Evolutionary conservation across 1,284 basidiomycete species (phyloP).

Genomic region (Apiotrichum brassicae): DNA sequence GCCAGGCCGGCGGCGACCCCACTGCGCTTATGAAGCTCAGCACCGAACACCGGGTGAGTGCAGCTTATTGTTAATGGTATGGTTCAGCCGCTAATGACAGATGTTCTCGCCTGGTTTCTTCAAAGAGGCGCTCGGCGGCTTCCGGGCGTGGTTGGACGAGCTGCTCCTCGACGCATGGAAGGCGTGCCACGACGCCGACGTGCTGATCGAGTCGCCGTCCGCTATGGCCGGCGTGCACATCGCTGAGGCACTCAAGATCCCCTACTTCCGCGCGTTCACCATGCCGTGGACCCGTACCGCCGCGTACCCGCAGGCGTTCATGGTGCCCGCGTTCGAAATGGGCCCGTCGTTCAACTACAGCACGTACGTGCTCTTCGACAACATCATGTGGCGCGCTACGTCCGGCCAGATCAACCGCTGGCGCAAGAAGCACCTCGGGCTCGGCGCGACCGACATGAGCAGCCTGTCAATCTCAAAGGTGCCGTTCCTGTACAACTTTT

Average conservation of each 20-base stretch:
- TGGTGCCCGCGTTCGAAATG: constrained; percentile 51
- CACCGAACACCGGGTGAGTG: constrained; percentile 50
- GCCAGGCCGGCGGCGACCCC: constrained; percentile 69
- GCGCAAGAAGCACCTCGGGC: constrained; percentile 55
- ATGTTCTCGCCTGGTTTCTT: constrained; percentile 81
- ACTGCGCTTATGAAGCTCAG: constrained; percentile 56
- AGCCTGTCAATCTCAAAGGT: constrained; percentile 55
- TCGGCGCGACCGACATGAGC: constrained; percentile 61
- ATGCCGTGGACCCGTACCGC: constrained; percentile 66
- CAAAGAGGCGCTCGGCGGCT: constrained; percentile 61
- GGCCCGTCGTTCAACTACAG: constrained; percentile 46
- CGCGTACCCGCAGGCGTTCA: constrained; percentile 61
- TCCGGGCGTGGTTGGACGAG: constrained; percentile 70
- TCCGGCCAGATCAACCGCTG: constrained; percentile 67
- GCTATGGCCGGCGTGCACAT: constrained; percentile 77
- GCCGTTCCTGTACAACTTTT: constrained; percentile 66
- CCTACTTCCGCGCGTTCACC: constrained; percentile 65
- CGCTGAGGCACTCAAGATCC: constrained; percentile 65
- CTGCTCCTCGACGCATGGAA: constrained; percentile 63
- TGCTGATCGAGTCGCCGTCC: constrained; percentile 60
- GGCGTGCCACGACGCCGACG: constrained; percentile 65
- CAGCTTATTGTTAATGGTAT: not conserved
- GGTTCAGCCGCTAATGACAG: constrained; percentile 10
- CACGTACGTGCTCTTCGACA: constrained; percentile 57
- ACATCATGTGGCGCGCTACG: constrained; percentile 68